These are phyloP conservation scores for Fonsecaea monophora DNA, from an alignment of 2,329 filamentous ascomycete species.

Conservation along the genomic window DNA sequence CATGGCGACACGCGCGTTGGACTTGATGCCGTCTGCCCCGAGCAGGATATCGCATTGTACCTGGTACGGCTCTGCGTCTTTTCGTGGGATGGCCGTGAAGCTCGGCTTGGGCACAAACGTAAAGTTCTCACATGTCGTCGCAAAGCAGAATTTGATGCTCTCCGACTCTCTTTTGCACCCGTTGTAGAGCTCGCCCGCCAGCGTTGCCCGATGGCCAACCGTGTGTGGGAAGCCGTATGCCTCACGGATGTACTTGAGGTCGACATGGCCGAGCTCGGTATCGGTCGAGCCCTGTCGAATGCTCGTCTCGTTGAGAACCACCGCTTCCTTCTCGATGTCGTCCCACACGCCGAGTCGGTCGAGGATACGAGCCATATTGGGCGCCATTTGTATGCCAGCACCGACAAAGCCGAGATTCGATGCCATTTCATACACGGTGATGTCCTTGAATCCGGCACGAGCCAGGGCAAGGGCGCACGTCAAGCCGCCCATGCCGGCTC, in stretches of 20 bases:
- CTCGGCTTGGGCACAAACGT: conserved; percentile 65
- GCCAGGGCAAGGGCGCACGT: conserved; percentile 74
- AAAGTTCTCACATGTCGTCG: conserved; percentile 62
- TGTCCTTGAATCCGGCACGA: conserved; percentile 75
- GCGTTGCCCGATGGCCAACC: conserved; percentile 76
- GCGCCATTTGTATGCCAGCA: conserved; percentile 82
- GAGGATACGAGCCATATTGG: conserved; percentile 80
- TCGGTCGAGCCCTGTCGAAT: conserved; percentile 75
- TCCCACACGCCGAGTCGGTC: conserved; percentile 75
- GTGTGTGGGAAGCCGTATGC: conserved; percentile 79
- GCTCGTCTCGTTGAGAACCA: conserved; percentile 72
- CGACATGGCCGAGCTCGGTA: conserved; percentile 72
- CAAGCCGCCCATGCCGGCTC: conserved; percentile 76
- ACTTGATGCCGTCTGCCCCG: conserved; percentile 63
- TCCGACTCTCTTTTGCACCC: conserved; percentile 68
- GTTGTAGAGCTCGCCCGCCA: conserved; percentile 72
- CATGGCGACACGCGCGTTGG: conserved; percentile 53
- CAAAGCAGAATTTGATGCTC: conserved; percentile 73
- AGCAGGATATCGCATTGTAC: conserved; percentile 60
- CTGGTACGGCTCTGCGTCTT: conserved; percentile 59
- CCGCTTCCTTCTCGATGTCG: conserved; percentile 72
- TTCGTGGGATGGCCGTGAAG: conserved; percentile 66
- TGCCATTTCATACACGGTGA: conserved; percentile 76
- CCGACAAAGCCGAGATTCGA: conserved; percentile 79
- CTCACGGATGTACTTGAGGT: conserved; percentile 69